Conservation (phyloP, 345 rosid species). For the Raphanus raphanistrum region DNA sequence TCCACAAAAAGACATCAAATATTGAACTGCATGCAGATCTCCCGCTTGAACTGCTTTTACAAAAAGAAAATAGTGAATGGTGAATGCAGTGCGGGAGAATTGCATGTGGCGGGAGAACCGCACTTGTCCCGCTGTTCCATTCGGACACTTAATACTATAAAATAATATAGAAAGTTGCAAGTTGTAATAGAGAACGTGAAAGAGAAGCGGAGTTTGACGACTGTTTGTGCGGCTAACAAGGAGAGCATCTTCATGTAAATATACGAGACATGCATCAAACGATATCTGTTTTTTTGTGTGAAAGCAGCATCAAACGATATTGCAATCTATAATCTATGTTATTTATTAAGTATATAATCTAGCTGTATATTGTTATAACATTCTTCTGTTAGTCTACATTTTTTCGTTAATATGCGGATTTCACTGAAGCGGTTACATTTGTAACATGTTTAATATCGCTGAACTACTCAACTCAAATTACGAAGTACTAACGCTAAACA, state of each 20-base stretch:
- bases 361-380: slow-evolving; percentile 1
- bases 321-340: slow-evolving; percentile 18
- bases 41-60: no score
- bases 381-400: background rate
- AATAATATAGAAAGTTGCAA: slow-evolving; percentile 21
- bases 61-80: no score
- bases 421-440: background rate
- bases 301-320: slow-evolving; percentile 26
- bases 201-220: slow-evolving; percentile 35
- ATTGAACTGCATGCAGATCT: no score
- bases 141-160: background rate
- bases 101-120: no score
- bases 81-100: no score
- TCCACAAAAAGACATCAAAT: no score
- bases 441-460: background rate
- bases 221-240: slow-evolving; percentile 37
- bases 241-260: slow-evolving; percentile 33
- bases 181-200: slow-evolving; percentile 40
- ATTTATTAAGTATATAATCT: slow-evolving; percentile 4
- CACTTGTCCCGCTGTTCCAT: no score
- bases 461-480: background rate
- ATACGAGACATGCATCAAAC: slow-evolving; percentile 37
- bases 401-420: background rate
- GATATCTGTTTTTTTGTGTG: background rate
- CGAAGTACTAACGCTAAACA: background rate